Percentiles rank a stretch among this genome's conserved stretches.
These are phyloP conservation scores for Fusarium praegraminearum DNA, from an alignment of 2,329 filamentous ascomycete species.

Conservation along the genomic window DNA sequence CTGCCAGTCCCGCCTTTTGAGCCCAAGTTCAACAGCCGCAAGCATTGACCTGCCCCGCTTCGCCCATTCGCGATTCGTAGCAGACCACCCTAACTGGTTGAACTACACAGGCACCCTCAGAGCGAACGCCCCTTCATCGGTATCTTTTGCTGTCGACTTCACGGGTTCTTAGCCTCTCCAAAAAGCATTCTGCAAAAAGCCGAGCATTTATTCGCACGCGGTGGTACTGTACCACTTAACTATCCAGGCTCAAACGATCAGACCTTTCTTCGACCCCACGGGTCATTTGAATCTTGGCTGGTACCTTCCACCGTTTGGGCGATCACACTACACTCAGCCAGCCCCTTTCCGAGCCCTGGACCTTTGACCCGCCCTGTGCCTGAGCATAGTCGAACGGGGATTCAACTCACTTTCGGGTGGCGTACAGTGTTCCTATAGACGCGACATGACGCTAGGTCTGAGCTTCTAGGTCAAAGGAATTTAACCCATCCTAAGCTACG, in stretches of 20 bases:
- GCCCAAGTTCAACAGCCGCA: conserved; percentile 44
- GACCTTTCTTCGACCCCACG: conserved; percentile 7
- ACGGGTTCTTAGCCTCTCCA: conserved; percentile 13
- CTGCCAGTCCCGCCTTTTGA: conserved; percentile 37
- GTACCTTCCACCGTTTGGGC: conserved; percentile 33
- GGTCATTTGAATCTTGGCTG: conserved; percentile 13
- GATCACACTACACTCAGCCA: conserved; percentile 41
- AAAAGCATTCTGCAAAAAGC: conserved; percentile 26
- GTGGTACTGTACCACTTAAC: conserved; percentile 25
- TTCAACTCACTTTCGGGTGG: conserved; percentile 42
- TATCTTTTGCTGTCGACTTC: conserved; percentile 30
- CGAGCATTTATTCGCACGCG: conserved; percentile 26
- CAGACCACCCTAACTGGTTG: conserved; percentile 35
- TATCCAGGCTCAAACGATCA: conserved; percentile 7
- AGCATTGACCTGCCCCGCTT: conserved; percentile 46
- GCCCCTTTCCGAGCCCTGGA: conserved; percentile 43
- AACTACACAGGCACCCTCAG: conserved; percentile 36
- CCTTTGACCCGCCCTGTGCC: conserved; percentile 43
- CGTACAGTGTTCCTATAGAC: conserved; percentile 41
- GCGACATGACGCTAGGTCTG: conserved; percentile 51
- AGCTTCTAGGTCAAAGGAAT: conserved; percentile 48
- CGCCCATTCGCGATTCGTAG: conserved; percentile 33
- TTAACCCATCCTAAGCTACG: conserved; percentile 48
- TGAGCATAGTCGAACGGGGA: conserved; percentile 39
- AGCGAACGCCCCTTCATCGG: conserved; percentile 33